phyloP scores from a whole-genome alignment of 2,329 filamentous ascomycete genomes.

The Verticillium longisporum region DNA sequence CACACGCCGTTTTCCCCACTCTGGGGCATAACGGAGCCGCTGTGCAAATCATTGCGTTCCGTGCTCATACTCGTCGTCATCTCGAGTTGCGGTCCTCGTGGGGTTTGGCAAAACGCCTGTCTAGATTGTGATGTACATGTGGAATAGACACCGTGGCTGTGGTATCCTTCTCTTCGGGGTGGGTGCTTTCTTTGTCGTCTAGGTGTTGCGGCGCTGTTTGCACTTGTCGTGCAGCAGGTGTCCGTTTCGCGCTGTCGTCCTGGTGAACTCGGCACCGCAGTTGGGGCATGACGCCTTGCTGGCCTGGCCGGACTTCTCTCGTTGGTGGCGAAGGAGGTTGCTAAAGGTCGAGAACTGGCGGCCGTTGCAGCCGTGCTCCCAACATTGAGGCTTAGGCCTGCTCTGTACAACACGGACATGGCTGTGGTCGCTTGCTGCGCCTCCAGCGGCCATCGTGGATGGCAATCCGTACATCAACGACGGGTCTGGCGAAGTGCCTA shows the following conservation, averaged over 20 bases:
- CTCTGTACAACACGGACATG: slow-evolving; percentile 66
- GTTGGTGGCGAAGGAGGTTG: slow-evolving; percentile 85
- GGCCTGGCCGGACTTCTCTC: slow-evolving; percentile 89
- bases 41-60: not conserved
- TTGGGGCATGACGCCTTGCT: slow-evolving; percentile 84
- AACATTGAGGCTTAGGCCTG: slow-evolving; percentile 90
- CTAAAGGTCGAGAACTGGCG: slow-evolving; percentile 95
- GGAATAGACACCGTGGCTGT: not conserved
- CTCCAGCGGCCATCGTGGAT: slow-evolving; percentile 26
- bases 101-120: not conserved
- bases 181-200: not conserved
- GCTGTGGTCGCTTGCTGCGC: slow-evolving; percentile 17
- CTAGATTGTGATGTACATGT: not conserved
- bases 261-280: slow-evolving; percentile 88
- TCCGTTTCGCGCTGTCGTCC: slow-evolving; percentile 81
- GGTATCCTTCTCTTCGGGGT: not conserved
- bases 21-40: not conserved
- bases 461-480: slow-evolving; percentile 37
- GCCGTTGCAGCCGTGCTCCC: slow-evolving; percentile 95
- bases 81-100: not conserved
- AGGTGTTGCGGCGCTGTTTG: slow-evolving; percentile 58
- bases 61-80: not conserved
- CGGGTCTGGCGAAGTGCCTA: slow-evolving; percentile 28
- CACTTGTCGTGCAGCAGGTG: slow-evolving; percentile 86
- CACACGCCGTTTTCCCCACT: not conserved